Evolutionary conservation across 73 alveolate genomes (phyloP).

Genomic region (Loxodes magnus): DNA sequence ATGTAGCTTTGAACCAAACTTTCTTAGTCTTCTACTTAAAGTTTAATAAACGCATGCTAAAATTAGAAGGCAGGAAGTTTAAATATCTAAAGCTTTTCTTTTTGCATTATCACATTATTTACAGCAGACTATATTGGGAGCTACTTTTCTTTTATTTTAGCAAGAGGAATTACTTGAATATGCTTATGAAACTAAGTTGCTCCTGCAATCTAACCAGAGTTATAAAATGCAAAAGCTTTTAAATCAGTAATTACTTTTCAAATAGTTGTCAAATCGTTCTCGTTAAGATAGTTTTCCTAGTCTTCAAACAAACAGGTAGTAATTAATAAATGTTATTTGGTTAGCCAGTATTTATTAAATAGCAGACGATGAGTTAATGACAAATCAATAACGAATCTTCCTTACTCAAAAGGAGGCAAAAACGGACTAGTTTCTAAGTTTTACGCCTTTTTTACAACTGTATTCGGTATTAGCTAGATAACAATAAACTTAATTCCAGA

Average conservation of each 20-base stretch:
- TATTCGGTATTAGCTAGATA: no score
- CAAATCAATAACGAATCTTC: slow-evolving; percentile 18
- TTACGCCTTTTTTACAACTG: no score
- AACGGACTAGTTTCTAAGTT: slow-evolving; percentile 16
- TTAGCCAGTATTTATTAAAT: slow-evolving; percentile 33
- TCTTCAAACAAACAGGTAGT: slow-evolving; percentile 32
- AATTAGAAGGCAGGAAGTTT: neutral
- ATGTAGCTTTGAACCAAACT: neutral
- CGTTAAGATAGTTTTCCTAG: slow-evolving; percentile 18
- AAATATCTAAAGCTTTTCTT: no score
- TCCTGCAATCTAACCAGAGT: slow-evolving; percentile 42
- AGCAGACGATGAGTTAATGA: slow-evolving; percentile 27
- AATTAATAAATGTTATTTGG: slow-evolving; percentile 33
- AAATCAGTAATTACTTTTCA: slow-evolving; percentile 11
- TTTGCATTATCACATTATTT: neutral
- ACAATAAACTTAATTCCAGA: no score
- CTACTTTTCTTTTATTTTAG: neutral
- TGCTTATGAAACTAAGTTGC: slow-evolving; percentile 50
- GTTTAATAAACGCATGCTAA: slow-evolving; percentile 1
- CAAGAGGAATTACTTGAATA: slow-evolving; percentile 32
- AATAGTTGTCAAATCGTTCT: slow-evolving; percentile 30
- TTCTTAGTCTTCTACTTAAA: neutral
- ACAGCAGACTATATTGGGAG: no score
- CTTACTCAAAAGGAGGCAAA: slow-evolving; percentile 44
- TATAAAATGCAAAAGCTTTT: slow-evolving; percentile 36